Conservation (phyloP, 164 flowering plant species). For the Litsea cubeba region DNA sequence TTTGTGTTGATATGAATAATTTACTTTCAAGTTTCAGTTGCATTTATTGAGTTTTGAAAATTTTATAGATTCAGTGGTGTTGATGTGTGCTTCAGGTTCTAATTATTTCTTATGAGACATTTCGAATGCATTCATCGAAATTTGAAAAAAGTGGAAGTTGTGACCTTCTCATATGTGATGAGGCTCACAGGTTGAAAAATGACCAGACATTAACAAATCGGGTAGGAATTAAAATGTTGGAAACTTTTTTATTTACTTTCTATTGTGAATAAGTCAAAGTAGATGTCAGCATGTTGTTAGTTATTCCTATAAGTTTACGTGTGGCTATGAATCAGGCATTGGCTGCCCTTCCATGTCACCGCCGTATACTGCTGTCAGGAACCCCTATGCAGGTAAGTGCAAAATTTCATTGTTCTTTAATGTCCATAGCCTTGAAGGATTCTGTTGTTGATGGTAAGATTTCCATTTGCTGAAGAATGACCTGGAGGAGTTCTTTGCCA, state of each 20-base stretch:
- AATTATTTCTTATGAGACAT: slow-evolving; percentile 97
- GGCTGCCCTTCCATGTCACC: slow-evolving; percentile 81
- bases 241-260: not conserved
- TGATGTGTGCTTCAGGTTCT: slow-evolving; percentile 54
- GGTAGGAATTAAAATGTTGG: slow-evolving; percentile 33
- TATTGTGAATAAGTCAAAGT: not conserved
- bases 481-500: slow-evolving; percentile 94
- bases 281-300: not conserved
- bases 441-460: not conserved
- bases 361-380: slow-evolving; percentile 87
- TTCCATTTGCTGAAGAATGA: slow-evolving; percentile 60
- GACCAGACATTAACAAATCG: slow-evolving; percentile 92
- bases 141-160: slow-evolving; percentile 70
- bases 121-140: slow-evolving; percentile 88
- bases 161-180: slow-evolving; percentile 98
- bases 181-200: slow-evolving; percentile 96
- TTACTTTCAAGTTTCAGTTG: not conserved
- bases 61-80: slow-evolving; percentile 1
- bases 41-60: not conserved
- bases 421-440: not conserved
- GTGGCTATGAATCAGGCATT: slow-evolving; percentile 57
- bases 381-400: slow-evolving; percentile 93
- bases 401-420: slow-evolving; percentile 8
- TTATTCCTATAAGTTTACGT: not conserved
- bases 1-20: not conserved